phyloP scores from a whole-genome alignment of 345 rosid species.

The Raphanus sativus region DNA sequence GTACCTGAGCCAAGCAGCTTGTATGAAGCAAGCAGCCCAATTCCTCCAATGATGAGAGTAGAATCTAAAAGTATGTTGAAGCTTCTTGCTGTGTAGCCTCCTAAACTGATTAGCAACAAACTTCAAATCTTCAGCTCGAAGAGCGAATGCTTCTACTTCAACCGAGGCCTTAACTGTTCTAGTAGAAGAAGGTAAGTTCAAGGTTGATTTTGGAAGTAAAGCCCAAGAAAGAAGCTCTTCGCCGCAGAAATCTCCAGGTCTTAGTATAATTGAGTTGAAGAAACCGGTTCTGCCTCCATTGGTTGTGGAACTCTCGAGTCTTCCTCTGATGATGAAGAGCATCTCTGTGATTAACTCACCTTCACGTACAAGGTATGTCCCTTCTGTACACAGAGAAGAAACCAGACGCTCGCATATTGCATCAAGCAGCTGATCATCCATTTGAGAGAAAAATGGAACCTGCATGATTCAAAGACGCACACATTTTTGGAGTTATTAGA shows the following conservation, averaged over 20 bases:
- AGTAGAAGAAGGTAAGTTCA: conserved; percentile 84
- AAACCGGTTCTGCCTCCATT: conserved; percentile 94
- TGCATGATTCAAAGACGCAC: conserved; percentile 30
- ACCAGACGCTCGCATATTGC: conserved; percentile 87
- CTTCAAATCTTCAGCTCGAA: conserved; percentile 85
- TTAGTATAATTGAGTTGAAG: conserved; percentile 74
- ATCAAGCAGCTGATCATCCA: conserved; percentile 95
- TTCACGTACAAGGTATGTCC: conserved; percentile 82
- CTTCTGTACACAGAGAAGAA: conserved; percentile 80
- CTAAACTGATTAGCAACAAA: conserved; percentile 91
- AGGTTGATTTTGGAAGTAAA: conserved; percentile 67
- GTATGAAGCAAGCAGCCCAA: conserved; percentile 93
- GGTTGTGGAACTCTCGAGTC: conserved; percentile 84
- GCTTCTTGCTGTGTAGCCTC: conserved; percentile 89
- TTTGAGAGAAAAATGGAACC: conserved; percentile 93
- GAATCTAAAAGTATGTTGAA: conserved; percentile 85
- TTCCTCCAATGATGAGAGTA: conserved; percentile 97
- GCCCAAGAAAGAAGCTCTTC: conserved; percentile 98
- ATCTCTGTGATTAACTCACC: conserved; percentile 90
- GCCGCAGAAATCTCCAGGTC: conserved; percentile 89
- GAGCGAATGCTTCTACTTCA: conserved; percentile 92
- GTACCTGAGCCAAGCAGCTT: conserved; percentile 84
- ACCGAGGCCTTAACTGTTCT: conserved; percentile 81
- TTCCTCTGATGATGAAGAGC: conserved; percentile 89
- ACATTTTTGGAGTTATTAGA: not conserved